Base-by-base conservation (phyloP, 148 eudicot genomes). In the Simmondsia chinensis region DNA sequence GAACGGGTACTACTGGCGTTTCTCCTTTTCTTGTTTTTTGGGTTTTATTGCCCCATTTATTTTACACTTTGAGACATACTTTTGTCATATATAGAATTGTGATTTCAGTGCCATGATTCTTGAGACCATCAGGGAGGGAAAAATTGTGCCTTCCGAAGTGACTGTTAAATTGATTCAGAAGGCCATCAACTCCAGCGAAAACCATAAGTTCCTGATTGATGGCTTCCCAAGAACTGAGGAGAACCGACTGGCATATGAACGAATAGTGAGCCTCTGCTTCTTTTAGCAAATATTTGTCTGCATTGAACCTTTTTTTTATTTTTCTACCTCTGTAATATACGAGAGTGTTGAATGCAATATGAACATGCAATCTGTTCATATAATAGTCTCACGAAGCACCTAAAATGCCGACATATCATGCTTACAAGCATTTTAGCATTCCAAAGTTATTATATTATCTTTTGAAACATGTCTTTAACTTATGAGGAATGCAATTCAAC, bases 171-270 rank as follows among this genome's bases (percentile, higher is more conserved):
- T 91, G 58, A 69, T 91, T 61, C 64, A 74, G 48, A 74, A 61
- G 56, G 95, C 93, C 50, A 68, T 91, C 48, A 75, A 54, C 40
- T 64, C 72, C 16, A 65, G 76, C 29, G 46, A 68, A 23, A 84
- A 76, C 51, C 64, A 78, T 49, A 91, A 68, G 61, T 81, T 79
- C 48, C 76, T 91, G 11, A 79, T 91, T 63, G 97, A 91, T 76
- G 97, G 97, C 41, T 91, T 91, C 35, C 97, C 97, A 34, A 68
- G 95, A 60, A 76, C 71, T 40, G 93, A 91, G 60, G 97, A 91
- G 68, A 91, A 91, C 48, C 82, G 94, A 17, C 21, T 69, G 63
- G 50, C 95, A 15, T 91, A 79, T 72, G 97, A 91, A 56, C 69
- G 63, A 9, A 75, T 79, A 46, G 97, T 85, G 72, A 82, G 95